Base-by-base conservation (phyloP, 2,329 filamentous ascomycete genomes). In the Exophiala phaeomuriformis region DNA sequence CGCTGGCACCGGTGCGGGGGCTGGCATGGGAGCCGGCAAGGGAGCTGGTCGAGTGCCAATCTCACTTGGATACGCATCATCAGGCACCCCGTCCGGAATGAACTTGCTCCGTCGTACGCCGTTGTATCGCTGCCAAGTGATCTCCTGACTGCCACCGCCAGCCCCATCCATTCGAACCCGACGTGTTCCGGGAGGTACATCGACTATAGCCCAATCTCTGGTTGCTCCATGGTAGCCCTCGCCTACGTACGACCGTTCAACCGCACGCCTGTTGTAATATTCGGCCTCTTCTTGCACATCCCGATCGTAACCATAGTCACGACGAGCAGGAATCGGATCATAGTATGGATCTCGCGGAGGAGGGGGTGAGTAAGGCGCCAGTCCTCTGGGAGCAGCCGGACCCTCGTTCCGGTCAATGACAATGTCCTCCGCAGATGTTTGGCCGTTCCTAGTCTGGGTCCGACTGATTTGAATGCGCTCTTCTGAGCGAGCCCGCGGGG, bases 111-210 rank as follows among this genome's bases (percentile, higher is more conserved):
- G 75, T 54, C 87, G 77, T 47, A 88, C 83, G 49, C 88, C 88
- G 65, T 85, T 90, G 69, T 90, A 90, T 62, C 81, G 81, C 66
- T 86, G 78, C 85, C 86, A 93, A 19, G 80, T 85, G 44, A 90
- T 82, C 63, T 93, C 88, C 58, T 88, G 84, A 36, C 75, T 76
- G n/a, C 77, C 85, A 45, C 86, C 86, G 19, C 87, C 87, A 28
- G 81, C 77, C 49, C 88, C 87, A 61, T 93, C 86, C 84, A 93
- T 85, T 50, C 80, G 79, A n/a, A 93, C 84, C 39, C 85, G 81
- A 71, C 88, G 85, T 0, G 88, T 91, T 54, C 88, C 88, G 0
- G 88, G 86, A 1, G 88, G 88, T 37, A 94, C 84, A 69, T 94
- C 88, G 36, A 95, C 79, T 58, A 94, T 86, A 50, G 81, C 78